Evolutionary conservation across 805 yeast genomes (phyloP).

Genomic region (Candida endomychidarum): DNA sequence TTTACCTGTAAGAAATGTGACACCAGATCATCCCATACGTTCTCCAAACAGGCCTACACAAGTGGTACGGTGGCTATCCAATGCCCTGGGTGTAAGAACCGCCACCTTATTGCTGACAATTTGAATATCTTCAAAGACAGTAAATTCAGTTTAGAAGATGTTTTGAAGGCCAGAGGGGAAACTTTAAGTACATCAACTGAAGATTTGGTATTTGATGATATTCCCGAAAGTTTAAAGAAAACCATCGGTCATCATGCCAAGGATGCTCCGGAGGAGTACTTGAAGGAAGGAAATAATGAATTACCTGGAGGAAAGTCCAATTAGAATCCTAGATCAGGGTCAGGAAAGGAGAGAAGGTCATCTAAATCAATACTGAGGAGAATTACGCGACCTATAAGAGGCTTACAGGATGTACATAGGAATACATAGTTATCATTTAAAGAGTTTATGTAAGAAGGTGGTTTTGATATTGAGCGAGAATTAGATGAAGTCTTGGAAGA

Average conservation of each 20-base stretch:
- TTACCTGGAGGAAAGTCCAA: constrained; percentile 13
- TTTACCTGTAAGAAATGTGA: constrained; percentile 90
- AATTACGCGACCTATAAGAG: no score
- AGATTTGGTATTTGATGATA: constrained; percentile 69
- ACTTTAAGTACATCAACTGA: constrained; percentile 60
- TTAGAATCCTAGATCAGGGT: no score
- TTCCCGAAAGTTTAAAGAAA: constrained; percentile 54
- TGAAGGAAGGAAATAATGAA: constrained; percentile 7
- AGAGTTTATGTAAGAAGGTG: no score
- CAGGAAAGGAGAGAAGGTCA: no score
- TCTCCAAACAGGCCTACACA: constrained; percentile 89
- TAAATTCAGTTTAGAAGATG: constrained; percentile 75
- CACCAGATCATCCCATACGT: constrained; percentile 81
- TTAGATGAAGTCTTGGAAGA: no score
- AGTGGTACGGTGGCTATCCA: constrained; percentile 84
- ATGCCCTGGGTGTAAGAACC: constrained; percentile 86
- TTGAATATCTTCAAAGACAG: constrained; percentile 74
- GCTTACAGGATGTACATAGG: no score
- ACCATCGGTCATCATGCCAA: constrained; percentile 66
- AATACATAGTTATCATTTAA: no score
- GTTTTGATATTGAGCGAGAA: no score
- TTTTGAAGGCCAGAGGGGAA: constrained; percentile 74
- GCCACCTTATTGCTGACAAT: constrained; percentile 86
- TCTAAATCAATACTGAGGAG: no score
- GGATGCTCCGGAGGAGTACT: constrained; percentile 56